A percentile compares a stretch with the other conserved stretches of the same genome.
phyloP scores from a whole-genome alignment of 129 eudicot species.

The Dittrichia graveolens region DNA sequence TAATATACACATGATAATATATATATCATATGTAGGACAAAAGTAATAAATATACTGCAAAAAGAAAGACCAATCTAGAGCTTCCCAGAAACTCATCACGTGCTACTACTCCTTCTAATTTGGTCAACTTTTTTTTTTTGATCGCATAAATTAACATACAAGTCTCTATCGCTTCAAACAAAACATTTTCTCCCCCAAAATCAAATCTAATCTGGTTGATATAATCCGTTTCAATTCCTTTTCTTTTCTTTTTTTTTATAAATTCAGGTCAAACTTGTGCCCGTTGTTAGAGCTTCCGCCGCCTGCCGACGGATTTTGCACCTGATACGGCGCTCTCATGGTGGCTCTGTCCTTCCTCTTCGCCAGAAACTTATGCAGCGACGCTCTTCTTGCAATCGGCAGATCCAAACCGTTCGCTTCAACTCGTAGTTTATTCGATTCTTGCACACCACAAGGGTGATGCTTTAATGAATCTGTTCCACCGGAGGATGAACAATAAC shows the following conservation, averaged over 20 bases:
- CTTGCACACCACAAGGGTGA: not conserved
- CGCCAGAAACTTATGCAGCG: constrained; percentile 63
- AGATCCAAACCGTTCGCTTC: constrained; percentile 38
- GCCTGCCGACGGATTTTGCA: constrained; percentile 11
- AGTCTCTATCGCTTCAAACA: not conserved
- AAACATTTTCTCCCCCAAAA: not conserved
- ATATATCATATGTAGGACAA: too few species aligned
- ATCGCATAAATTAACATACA: not conserved
- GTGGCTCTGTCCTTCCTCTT: constrained; percentile 66
- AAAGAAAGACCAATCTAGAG: not conserved
- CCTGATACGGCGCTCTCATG: constrained; percentile 42
- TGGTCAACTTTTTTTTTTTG: not conserved
- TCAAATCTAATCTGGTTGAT: too few species aligned
- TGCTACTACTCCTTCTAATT: not conserved
- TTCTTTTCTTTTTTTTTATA: constrained; percentile 21
- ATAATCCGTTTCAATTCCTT: too few species aligned
- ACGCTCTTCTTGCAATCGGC: constrained; percentile 67
- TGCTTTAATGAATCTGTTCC: constrained; percentile 12
- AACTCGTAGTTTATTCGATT: constrained; percentile 6
- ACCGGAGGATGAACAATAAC: not conserved
- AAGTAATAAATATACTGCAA: not conserved
- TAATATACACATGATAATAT: too few species aligned
- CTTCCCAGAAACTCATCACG: constrained; percentile 5
- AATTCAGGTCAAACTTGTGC: constrained; percentile 47
- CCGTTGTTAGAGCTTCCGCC: constrained; percentile 24